These are phyloP conservation scores for Cladosporium sp. DNA, from an alignment of 2,329 filamentous ascomycete species.

Conservation along the genomic window DNA sequence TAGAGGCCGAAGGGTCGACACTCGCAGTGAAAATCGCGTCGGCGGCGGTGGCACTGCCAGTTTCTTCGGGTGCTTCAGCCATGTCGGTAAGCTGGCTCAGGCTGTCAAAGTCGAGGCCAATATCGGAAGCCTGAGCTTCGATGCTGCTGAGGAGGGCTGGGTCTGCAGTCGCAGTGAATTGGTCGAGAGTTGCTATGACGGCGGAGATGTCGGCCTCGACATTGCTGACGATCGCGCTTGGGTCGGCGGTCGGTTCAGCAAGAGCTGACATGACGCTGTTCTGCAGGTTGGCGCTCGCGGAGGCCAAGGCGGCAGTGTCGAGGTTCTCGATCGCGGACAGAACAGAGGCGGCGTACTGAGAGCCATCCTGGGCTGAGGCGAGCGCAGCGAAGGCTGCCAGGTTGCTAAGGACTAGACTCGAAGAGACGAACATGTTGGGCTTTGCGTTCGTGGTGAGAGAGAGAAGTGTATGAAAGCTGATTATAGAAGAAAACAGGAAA, in stretches of 20 bases:
- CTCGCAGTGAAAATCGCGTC: neutral
- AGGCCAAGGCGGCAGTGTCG: neutral
- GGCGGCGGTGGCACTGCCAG: neutral
- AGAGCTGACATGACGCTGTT: neutral
- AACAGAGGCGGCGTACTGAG: neutral
- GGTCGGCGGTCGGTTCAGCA: neutral
- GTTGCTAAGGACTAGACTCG: neutral
- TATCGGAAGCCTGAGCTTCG: neutral
- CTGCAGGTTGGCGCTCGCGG: neutral
- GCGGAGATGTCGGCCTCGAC: neutral
- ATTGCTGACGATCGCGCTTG: neutral
- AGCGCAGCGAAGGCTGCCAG: neutral
- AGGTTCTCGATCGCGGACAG: neutral
- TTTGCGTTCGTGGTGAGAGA: neutral
- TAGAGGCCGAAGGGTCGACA: neutral
- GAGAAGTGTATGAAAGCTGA: neutral
- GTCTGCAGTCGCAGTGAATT: neutral
- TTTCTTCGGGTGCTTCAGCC: neutral
- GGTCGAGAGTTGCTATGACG: neutral
- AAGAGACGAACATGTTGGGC: neutral
- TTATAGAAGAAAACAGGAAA: neutral
- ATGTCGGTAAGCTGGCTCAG: neutral
- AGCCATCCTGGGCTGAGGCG: neutral
- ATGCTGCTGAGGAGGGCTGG: conserved; percentile 5
- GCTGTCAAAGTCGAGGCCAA: neutral